Evolutionary conservation across 78 protist species (phyloP).

Genomic region (Dictyostelium intermedium): DNA sequence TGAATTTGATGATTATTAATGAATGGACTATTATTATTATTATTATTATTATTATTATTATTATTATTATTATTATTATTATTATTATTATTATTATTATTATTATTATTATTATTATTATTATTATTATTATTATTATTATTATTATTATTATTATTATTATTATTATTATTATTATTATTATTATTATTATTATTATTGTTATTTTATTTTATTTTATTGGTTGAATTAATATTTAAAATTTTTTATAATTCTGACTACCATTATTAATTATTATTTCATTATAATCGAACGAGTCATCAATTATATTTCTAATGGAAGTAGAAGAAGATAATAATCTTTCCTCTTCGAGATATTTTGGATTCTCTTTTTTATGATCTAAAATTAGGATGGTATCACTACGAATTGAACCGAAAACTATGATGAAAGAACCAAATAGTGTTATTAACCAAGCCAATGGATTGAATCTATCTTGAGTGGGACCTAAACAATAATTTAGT

Average conservation of each 20-base stretch:
- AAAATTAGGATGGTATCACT: conserved; percentile 13
- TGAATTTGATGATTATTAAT: neutral
- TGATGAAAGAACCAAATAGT: conserved; percentile 34
- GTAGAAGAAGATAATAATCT: conserved; percentile 16
- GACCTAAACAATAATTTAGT: conserved; percentile 54
- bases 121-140: neutral
- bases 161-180: too few relatives aligned
- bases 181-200: too few relatives aligned
- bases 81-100: neutral
- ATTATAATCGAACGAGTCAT: neutral
- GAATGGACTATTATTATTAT: neutral
- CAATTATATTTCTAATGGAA: neutral
- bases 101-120: neutral
- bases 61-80: neutral
- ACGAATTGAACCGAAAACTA: conserved; percentile 29
- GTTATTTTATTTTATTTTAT: too few relatives aligned
- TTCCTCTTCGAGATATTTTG: conserved; percentile 14
- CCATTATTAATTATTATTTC: neutral
- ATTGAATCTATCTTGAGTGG: conserved; percentile 13
- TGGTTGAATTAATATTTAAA: too few relatives aligned
- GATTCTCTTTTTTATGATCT: conserved; percentile 12
- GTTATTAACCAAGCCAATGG: conserved; percentile 25
- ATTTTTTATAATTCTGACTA: neutral
- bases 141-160: neutral
- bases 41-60: neutral